These are phyloP conservation scores for Xenoacremonium recifei DNA, from an alignment of 2,329 filamentous ascomycete genomes.

Conservation along the genomic window DNA sequence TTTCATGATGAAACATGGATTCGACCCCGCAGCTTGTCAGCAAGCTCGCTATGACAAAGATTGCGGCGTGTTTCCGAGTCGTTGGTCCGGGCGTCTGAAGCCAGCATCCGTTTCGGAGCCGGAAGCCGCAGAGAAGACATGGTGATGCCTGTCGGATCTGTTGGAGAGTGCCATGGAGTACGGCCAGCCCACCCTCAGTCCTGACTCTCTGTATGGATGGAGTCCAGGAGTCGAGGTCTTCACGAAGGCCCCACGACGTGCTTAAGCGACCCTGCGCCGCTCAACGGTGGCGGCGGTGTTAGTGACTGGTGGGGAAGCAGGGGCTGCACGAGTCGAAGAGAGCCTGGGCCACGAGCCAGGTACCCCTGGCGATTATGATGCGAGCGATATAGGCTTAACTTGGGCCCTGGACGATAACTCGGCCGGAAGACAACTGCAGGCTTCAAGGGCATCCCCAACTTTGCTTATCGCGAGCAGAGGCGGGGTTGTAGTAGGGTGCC, in stretches of 20 bases:
- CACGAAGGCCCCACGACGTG: neutral
- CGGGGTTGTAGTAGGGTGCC: neutral
- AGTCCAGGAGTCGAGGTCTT: no score
- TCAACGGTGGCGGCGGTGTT: conserved; percentile 25
- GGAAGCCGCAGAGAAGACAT: conserved; percentile 9
- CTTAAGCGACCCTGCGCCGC: conserved; percentile 22
- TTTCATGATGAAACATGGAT: conserved; percentile 10
- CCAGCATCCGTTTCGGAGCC: conserved; percentile 8
- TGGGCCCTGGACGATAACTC: conserved; percentile 9
- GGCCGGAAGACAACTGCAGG: conserved; percentile 13
- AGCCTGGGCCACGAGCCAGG: conserved; percentile 12
- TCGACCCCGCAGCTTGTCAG: conserved; percentile 13
- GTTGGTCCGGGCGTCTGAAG: conserved; percentile 9
- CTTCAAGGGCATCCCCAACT: no score
- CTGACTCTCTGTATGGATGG: no score
- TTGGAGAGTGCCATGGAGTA: no score
- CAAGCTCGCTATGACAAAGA: no score
- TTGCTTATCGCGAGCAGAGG: neutral
- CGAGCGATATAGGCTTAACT: conserved; percentile 18
- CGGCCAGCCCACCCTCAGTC: no score
- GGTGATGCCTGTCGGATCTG: conserved; percentile 13
- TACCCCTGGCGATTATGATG: conserved; percentile 17
- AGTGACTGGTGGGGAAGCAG: conserved; percentile 21
- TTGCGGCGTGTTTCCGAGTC: conserved; percentile 11
- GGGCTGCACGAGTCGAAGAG: conserved; percentile 17